Conservation (phyloP, 2,329 filamentous ascomycete species). For the Huntiella abstrusa region DNA sequence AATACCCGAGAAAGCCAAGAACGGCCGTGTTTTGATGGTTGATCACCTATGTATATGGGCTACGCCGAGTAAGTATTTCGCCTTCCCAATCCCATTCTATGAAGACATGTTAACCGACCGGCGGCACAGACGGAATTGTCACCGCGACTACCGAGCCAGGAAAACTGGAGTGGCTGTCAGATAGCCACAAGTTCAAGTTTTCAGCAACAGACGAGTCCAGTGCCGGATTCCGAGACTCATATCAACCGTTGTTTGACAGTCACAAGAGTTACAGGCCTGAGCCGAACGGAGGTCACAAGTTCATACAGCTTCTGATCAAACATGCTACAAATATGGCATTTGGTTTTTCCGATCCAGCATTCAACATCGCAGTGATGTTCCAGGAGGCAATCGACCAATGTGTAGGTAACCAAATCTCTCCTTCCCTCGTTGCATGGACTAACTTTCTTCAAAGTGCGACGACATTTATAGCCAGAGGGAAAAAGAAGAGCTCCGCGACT, state of each 20-base stretch:
- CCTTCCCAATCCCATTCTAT: too few species aligned
- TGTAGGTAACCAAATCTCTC: neutral
- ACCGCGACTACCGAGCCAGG: neutral
- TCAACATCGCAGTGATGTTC: neutral
- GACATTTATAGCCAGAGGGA: too few species aligned
- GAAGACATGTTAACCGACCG: neutral
- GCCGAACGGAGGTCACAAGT: neutral
- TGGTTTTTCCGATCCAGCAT: neutral
- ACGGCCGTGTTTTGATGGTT: conserved; percentile 1
- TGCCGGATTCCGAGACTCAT: neutral
- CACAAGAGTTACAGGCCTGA: neutral
- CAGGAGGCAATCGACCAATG: neutral
- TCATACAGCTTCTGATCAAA: neutral
- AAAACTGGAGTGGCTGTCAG: neutral
- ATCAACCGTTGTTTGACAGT: neutral
- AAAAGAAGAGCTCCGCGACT: too few species aligned
- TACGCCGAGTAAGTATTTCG: neutral
- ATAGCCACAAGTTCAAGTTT: neutral
- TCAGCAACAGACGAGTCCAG: neutral
- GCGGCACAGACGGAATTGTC: neutral
- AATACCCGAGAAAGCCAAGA: neutral
- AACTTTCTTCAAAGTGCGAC: neutral
- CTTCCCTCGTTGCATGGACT: neutral
- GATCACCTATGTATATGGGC: conserved; percentile 1
- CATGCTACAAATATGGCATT: conserved; percentile 1